These are phyloP conservation scores for Lactuca sativa DNA, from an alignment of 129 eudicot species.

Conservation along the genomic window DNA sequence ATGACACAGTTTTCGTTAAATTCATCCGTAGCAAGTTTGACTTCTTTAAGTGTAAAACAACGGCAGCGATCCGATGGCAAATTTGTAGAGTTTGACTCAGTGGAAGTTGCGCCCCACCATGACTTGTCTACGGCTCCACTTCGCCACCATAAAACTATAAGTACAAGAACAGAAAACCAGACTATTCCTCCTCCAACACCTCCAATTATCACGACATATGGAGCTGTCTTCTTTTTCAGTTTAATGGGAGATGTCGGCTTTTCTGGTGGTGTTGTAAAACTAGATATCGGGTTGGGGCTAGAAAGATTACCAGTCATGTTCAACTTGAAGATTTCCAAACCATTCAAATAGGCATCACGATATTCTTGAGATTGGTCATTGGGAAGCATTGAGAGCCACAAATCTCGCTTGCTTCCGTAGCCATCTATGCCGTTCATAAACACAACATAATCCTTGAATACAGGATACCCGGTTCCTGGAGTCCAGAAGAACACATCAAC, in stretches of 20 bases:
- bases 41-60: too few species aligned
- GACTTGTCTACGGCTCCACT: too few species aligned
- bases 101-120: too few species aligned
- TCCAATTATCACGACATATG: constrained; percentile 41
- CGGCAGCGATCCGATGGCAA: too few species aligned
- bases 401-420: constrained; percentile 11
- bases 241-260: not conserved
- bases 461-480: constrained; percentile 23
- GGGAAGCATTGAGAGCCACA: constrained; percentile 27
- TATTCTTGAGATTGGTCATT: not conserved
- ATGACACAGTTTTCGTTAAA: too few species aligned
- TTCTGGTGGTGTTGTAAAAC: not conserved
- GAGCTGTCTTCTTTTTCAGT: constrained; percentile 22
- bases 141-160: too few species aligned
- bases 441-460: constrained; percentile 30
- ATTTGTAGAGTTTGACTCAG: too few species aligned
- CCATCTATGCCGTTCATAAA: not conserved
- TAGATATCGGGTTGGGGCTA: not conserved
- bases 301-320: constrained; percentile 20
- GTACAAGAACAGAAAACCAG: too few species aligned
- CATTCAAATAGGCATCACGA: constrained; percentile 34
- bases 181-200: not conserved
- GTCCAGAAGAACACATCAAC: constrained; percentile 26
- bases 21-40: too few species aligned
- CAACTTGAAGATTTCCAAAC: constrained; percentile 48